These are phyloP conservation scores for Gloeopeniophorella convolvens DNA, from an alignment of 768 basidiomycete species.

Conservation along the genomic window DNA sequence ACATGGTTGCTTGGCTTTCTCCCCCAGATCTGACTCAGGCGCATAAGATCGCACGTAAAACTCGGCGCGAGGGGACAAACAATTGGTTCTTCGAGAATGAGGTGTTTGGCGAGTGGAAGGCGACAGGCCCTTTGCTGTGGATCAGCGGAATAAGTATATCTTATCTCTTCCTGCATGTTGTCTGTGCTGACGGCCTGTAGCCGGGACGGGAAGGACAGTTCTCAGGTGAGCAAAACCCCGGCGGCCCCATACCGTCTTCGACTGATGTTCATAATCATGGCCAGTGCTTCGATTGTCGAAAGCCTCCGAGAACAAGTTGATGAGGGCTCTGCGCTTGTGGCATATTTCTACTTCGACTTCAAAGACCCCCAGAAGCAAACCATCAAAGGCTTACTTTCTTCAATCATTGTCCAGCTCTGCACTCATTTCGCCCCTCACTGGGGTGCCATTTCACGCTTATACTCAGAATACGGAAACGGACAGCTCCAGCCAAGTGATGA, in stretches of 20 bases:
- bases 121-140: background rate
- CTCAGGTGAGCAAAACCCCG: constrained; percentile 1
- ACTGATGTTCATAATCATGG: background rate
- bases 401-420: constrained; percentile 22
- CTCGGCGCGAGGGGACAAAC: background rate
- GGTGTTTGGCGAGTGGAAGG: constrained; percentile 4
- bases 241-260: background rate
- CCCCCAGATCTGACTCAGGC: constrained; percentile 3
- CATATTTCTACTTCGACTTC: constrained; percentile 25
- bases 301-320: background rate
- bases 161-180: background rate
- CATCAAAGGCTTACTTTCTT: constrained; percentile 16
- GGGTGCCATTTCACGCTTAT: background rate
- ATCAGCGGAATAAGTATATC: constrained; percentile 3
- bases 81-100: constrained; percentile 8
- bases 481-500: constrained; percentile 1
- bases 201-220: constrained; percentile 8
- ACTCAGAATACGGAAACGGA: background rate
- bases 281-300: constrained; percentile 10
- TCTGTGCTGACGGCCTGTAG: background rate
- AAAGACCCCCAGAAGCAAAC: constrained; percentile 16
- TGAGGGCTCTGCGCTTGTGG: constrained; percentile 7
- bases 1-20: no score
- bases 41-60: constrained; percentile 4
- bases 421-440: constrained; percentile 1